phyloP scores from a whole-genome alignment of 2,329 filamentous ascomycete species.

The Aspergillus persii region DNA sequence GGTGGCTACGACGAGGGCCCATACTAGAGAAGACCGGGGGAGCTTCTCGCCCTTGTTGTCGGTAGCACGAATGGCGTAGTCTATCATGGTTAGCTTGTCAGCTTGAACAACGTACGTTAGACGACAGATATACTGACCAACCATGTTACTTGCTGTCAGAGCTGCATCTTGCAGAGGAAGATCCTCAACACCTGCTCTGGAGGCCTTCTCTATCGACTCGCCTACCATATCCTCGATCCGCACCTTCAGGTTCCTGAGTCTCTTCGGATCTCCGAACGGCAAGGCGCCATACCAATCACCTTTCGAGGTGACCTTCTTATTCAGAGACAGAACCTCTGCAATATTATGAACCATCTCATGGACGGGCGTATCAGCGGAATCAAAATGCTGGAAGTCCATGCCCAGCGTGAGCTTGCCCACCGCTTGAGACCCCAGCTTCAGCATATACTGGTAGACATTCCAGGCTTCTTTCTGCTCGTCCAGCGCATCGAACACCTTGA shows the following conservation, averaged over 20 bases:
- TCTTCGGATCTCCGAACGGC: constrained; percentile 57
- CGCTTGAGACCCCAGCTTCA: constrained; percentile 47
- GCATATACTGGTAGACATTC: constrained; percentile 52
- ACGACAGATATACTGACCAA: constrained; percentile 29
- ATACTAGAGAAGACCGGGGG: constrained; percentile 43
- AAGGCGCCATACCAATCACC: constrained; percentile 57
- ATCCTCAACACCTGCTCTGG: constrained; percentile 24
- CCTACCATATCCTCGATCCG: constrained; percentile 22
- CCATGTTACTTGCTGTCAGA: constrained; percentile 39
- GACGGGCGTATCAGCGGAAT: constrained; percentile 43
- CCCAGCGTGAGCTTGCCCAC: constrained; percentile 47
- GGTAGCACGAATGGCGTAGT: constrained; percentile 54
- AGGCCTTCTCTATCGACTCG: constrained; percentile 22
- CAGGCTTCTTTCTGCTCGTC: constrained; percentile 46
- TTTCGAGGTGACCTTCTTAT: constrained; percentile 57
- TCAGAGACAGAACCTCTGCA: constrained; percentile 53
- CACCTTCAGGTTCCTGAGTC: constrained; percentile 26
- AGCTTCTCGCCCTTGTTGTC: constrained; percentile 57
- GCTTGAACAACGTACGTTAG: constrained; percentile 18
- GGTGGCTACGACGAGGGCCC: constrained; percentile 51
- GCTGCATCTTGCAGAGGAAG: constrained; percentile 46
- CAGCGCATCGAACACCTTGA: constrained; percentile 48
- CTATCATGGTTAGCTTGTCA: constrained; percentile 22
- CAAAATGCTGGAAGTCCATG: constrained; percentile 48
- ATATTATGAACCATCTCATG: constrained; percentile 54